Percentiles rank a stretch among this genome's conserved stretches.
phyloP scores from a whole-genome alignment of 495 filamentous ascomycete genomes.

The Hyaloscypha bicolor region DNA sequence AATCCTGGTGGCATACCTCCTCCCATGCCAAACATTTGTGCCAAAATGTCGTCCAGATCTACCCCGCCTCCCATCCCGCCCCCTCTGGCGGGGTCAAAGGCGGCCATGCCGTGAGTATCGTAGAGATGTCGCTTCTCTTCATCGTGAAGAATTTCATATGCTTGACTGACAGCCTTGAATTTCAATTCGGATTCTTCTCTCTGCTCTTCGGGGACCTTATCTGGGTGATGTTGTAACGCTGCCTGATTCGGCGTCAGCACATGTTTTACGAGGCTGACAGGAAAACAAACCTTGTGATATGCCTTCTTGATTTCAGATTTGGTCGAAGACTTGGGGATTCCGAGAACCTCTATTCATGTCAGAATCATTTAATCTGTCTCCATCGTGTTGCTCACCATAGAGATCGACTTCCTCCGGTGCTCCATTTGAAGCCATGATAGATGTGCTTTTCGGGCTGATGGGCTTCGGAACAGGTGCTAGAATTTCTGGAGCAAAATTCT shows the following conservation, averaged over 20 bases:
- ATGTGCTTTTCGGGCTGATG: not conserved
- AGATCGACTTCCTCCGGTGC: conserved; percentile 53
- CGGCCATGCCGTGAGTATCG: conserved; percentile 91
- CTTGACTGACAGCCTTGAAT: conserved; percentile 89
- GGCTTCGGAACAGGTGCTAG: not conserved
- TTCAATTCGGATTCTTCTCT: conserved; percentile 81
- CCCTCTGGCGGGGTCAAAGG: conserved; percentile 70
- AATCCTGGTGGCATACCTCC: conserved; percentile 49
- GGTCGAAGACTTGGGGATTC: conserved; percentile 65
- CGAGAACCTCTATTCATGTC: conserved; percentile 65
- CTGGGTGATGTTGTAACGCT: conserved; percentile 86
- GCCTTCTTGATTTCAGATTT: conserved; percentile 94
- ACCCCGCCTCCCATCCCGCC: conserved; percentile 69
- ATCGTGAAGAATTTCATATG: conserved; percentile 97
- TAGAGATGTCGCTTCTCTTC: conserved; percentile 91
- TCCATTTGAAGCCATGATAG: conserved; percentile 31
- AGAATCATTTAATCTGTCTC: conserved; percentile 6
- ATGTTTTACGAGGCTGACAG: conserved; percentile 3
- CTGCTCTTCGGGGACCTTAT: conserved; percentile 90
- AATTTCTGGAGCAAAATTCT: not conserved
- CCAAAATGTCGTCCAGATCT: conserved; percentile 87
- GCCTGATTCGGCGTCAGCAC: conserved; percentile 56
- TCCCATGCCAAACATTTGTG: conserved; percentile 88
- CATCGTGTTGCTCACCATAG: conserved; percentile 56
- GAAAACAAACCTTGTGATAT: conserved; percentile 79